phyloP scores from a whole-genome alignment of 495 filamentous ascomycete genomes.

The Annulohypoxylon maeteangense region DNA sequence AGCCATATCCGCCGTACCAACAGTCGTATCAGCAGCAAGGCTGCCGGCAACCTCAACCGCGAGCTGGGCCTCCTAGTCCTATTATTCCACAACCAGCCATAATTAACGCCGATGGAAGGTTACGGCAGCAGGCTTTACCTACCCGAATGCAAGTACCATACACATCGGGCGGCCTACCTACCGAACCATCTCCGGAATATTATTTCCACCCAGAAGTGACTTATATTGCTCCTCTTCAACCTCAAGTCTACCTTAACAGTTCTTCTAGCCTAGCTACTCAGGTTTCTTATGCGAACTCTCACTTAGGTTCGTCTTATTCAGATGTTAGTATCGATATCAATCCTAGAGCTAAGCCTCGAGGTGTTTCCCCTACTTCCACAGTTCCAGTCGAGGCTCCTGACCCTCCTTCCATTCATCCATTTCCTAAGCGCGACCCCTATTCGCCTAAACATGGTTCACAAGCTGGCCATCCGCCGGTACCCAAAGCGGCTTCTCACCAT shows the following conservation, averaged over 20 bases:
- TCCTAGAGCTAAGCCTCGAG: not conserved
- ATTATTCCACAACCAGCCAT: not conserved
- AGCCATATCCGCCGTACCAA: not conserved
- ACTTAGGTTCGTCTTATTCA: not conserved
- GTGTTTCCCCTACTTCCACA: not conserved
- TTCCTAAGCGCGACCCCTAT: not conserved
- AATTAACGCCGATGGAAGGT: not conserved
- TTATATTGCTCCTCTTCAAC: not conserved
- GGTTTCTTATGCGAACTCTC: not conserved
- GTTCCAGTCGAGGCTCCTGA: not conserved
- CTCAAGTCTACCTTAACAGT: not conserved
- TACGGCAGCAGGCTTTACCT: not conserved
- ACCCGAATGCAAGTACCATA: not conserved
- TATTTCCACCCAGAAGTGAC: not conserved
- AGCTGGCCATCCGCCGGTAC: not conserved
- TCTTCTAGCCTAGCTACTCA: not conserved
- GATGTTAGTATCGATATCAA: not conserved
- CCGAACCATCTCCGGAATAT: not conserved
- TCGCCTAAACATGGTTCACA: not conserved
- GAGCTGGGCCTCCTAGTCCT: not conserved
- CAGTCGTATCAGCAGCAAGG: not conserved
- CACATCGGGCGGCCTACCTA: not conserved
- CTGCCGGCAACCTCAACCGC: not conserved
- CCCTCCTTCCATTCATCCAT: not conserved
- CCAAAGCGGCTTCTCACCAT: not conserved